phyloP scores from a whole-genome alignment of 2,329 filamentous ascomycete species.

The Pyrenophora tritici-repentis region DNA sequence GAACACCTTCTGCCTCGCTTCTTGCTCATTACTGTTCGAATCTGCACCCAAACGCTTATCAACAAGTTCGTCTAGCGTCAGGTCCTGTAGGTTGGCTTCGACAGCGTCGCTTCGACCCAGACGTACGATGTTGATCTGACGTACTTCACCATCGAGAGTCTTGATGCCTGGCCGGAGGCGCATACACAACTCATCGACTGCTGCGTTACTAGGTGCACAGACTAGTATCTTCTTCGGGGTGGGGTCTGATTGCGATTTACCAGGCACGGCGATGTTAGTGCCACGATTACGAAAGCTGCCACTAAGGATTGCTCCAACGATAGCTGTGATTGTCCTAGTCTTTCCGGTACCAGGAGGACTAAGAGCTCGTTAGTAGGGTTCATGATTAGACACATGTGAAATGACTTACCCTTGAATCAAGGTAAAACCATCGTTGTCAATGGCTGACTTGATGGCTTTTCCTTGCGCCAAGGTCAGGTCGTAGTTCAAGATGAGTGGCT shows the following conservation, averaged over 20 bases:
- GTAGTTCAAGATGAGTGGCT: slow-evolving; percentile 74
- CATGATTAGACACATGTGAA: not conserved
- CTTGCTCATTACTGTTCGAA: slow-evolving; percentile 49
- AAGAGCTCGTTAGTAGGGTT: slow-evolving; percentile 23
- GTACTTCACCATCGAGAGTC: slow-evolving; percentile 71
- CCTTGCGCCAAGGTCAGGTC: slow-evolving; percentile 87
- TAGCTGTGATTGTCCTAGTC: slow-evolving; percentile 96
- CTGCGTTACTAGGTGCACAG: slow-evolving; percentile 97
- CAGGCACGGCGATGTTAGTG: slow-evolving; percentile 52
- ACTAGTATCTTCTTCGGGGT: slow-evolving; percentile 84
- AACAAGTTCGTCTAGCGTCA: slow-evolving; percentile 92
- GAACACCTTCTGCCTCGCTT: slow-evolving; percentile 70
- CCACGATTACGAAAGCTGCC: slow-evolving; percentile 58
- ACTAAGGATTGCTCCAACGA: slow-evolving; percentile 85
- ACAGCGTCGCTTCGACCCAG: slow-evolving; percentile 91
- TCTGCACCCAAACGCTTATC: slow-evolving; percentile 66
- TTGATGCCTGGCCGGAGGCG: slow-evolving; percentile 87
- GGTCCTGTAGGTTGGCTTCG: slow-evolving; percentile 84
- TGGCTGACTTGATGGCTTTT: slow-evolving; percentile 85
- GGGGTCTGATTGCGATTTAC: slow-evolving; percentile 34
- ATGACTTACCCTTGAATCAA: slow-evolving; percentile 78
- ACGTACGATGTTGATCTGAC: slow-evolving; percentile 85
- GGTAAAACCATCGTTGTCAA: slow-evolving; percentile 96
- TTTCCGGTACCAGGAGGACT: slow-evolving; percentile 95
- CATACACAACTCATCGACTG: slow-evolving; percentile 93